A percentile compares a stretch with the other conserved stretches of the same genome.
Evolutionary conservation across 768 basidiomycete species (phyloP).

Genomic region (Boletellus ananas): DNA sequence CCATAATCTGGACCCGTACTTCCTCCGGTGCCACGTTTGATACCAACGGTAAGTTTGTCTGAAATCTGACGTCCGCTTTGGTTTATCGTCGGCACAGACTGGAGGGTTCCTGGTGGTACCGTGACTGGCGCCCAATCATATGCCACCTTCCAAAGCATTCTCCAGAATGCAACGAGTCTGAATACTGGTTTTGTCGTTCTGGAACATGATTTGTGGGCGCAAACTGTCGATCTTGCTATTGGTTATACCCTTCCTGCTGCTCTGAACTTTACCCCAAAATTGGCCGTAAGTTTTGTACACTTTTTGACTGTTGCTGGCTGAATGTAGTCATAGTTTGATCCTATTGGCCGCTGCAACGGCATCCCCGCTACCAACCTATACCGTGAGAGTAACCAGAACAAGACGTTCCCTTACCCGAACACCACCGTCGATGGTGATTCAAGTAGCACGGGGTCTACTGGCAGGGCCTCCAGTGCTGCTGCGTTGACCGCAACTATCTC

Average conservation of each 20-base stretch:
- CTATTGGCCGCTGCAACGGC: slow-evolving; percentile 75
- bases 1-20: slow-evolving; percentile 84
- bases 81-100: slow-evolving; percentile 48
- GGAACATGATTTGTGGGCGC: slow-evolving; percentile 79
- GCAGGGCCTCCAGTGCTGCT: slow-evolving; percentile 4
- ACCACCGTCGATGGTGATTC: slow-evolving; percentile 20
- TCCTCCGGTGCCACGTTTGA: slow-evolving; percentile 57
- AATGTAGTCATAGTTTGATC: slow-evolving; percentile 45
- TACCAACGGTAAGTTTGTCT: slow-evolving; percentile 54
- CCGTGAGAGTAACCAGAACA: slow-evolving; percentile 76
- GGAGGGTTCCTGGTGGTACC: slow-evolving; percentile 80
- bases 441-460: slow-evolving; percentile 2
- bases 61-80: not conserved
- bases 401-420: slow-evolving; percentile 55
- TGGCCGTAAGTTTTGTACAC: slow-evolving; percentile 46
- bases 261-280: slow-evolving; percentile 55
- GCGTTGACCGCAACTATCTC: slow-evolving; percentile 15
- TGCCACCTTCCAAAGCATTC: slow-evolving; percentile 68
- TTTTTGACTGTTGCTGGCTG: not conserved
- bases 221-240: slow-evolving; percentile 86
- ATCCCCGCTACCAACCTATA: slow-evolving; percentile 69
- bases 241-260: slow-evolving; percentile 84
- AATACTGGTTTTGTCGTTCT: slow-evolving; percentile 82
- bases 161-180: slow-evolving; percentile 60
- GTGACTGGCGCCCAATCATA: slow-evolving; percentile 64